Evolutionary conservation across 164 flowering plant species (phyloP), one percentile per base, ranked within the genome.

Genomic region (Umbellularia californica): DNA sequence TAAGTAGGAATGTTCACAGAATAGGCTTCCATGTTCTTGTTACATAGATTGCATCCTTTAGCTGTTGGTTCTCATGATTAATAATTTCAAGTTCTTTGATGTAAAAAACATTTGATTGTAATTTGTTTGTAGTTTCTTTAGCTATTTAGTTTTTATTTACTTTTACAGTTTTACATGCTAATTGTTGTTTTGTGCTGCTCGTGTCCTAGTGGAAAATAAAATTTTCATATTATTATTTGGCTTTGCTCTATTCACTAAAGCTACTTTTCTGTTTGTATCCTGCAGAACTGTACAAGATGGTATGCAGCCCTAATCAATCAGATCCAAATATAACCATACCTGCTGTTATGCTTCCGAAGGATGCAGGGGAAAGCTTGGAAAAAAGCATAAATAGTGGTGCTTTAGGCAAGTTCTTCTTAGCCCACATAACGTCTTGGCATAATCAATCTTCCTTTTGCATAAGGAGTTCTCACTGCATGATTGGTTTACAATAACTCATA

Each of bases 221-320:
- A 9, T 63, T 22, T 22, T 63, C 66, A 3, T 64, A 22, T 20
- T n/a, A 12, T 24, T 64, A 17, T 64, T 22, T 24, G 15, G 28
- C 22, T 70, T 15, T n/a, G 17, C 55, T 27, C 41, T 63, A 33
- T 17, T 51, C 62, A 3, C 58, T 71, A 6, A 69, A 51, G 28
- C n/a, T 65, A 13, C 65, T 23, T 65, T 58, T 71, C 41, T 70
- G 3, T 60, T 74, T 68, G 72, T 69, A 47, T 58, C 41, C 58
- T 84, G 77, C 90, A 95, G 99, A 88, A 79, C 92, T 96, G 50
- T 96, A 85, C 85, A 96, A 94, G 88, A 96, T 96, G 99, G 98
- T 96, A 20, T 96, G 99, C 84, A 97, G 92, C 30, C 85, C 82
- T 11, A 85, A 86, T 83, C 97, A 96, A 85, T 85, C 94, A 65